These are phyloP conservation scores for Fusarium aywerte DNA, from an alignment of 2,329 filamentous ascomycete species.

Conservation along the genomic window DNA sequence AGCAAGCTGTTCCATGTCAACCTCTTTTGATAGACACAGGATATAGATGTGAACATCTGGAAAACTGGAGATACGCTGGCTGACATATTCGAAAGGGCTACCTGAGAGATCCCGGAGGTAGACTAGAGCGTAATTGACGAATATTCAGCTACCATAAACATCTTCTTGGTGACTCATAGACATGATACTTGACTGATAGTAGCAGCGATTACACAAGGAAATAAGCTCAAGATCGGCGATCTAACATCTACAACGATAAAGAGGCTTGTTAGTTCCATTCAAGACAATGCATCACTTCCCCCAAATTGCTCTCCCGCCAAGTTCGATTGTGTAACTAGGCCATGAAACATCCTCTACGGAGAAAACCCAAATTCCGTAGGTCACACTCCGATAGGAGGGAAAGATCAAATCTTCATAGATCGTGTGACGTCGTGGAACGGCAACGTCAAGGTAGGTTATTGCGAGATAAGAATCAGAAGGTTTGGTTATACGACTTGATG, in stretches of 20 bases:
- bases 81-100: neutral
- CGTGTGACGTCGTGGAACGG: slow-evolving; percentile 51
- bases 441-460: slow-evolving; percentile 53
- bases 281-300: neutral
- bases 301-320: slow-evolving; percentile 68
- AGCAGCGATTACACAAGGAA: neutral
- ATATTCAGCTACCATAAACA: neutral
- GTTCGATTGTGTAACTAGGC: slow-evolving; percentile 67
- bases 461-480: slow-evolving; percentile 52
- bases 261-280: neutral
- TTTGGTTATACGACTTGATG: slow-evolving; percentile 23
- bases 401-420: slow-evolving; percentile 52
- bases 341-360: slow-evolving; percentile 67
- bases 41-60: neutral
- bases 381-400: slow-evolving; percentile 63
- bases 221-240: neutral
- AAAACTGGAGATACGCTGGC: neutral
- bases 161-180: neutral
- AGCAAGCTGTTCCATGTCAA: neutral
- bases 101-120: neutral
- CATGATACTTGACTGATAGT: neutral
- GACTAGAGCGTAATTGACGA: neutral
- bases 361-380: slow-evolving; percentile 70
- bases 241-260: neutral
- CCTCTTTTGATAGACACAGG: neutral